Base-by-base conservation (phyloP, 495 filamentous ascomycete species). In the Antarctomyces pellizariae region DNA sequence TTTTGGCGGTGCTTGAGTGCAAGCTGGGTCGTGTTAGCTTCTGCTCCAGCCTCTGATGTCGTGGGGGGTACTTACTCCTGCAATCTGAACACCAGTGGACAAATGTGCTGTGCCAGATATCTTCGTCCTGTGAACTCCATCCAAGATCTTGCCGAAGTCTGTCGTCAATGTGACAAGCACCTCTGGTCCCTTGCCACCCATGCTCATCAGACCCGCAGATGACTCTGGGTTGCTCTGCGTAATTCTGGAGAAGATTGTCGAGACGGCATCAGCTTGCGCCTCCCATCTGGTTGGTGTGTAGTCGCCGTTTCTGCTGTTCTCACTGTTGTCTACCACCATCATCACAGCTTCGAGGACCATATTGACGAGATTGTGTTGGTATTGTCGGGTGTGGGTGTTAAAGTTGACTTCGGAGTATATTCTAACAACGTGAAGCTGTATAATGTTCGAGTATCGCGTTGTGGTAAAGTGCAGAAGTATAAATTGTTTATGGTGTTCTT, bases 1-100 rank as follows among this genome's bases (percentile, higher is more conserved):
- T 97, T 92, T 51, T 91, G 80, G 18, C 86, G 73, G 49, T 97
- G 86, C 56, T 95, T 97, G 36, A 97, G 62, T n/a, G 86, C 86
- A 30, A 97, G 64, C 79, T 92, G 33, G 27, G 31, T 6, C 18
- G 15, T 18, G 9, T 31, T 16, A 34, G 26, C 21, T 7, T 19
- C 20, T 9, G 13, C 2, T 17, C 7, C 8, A 10, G 9, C 16
- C 18, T 18, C 7, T 23, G 22, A 14, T 14, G 16, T 5, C 8
- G 13, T 25, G 13, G 8, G 19, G 10, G 13, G 6, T n/a, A 65
- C 78, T 36, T 70, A 93, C 83, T 34, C 70, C 71, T 18, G 86
- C 86, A 30, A 99, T 74, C 46, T 92, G 84, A 45, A 99, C 80
- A 24, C 75, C 84, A 4, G 83, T 93, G 32, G 76, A 67, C 15